These are phyloP conservation scores for Coemansia sp. DNA, from an alignment of 192 early-diverging fungal genomes.

Conservation along the genomic window DNA sequence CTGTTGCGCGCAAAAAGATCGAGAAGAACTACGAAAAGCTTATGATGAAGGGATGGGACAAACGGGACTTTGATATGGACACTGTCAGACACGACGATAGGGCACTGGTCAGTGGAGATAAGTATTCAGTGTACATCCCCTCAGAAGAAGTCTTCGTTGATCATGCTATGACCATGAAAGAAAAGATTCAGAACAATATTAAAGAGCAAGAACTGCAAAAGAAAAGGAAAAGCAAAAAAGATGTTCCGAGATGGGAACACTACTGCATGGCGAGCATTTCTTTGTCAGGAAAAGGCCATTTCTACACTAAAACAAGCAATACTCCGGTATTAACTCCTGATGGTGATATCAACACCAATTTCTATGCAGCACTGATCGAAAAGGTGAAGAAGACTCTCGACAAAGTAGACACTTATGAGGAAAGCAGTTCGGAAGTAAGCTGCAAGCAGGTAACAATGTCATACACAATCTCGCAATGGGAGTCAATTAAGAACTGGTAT, in stretches of 20 bases:
- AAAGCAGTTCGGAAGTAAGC: background rate
- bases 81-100: background rate
- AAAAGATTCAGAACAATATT: no score
- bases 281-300: no score
- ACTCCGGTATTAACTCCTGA: background rate
- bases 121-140: background rate
- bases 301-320: background rate
- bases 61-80: slow-evolving; percentile 1
- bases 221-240: no score
- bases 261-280: no score
- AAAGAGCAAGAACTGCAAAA: no score
- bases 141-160: no score
- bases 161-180: no score
- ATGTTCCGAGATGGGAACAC: no score
- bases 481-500: background rate
- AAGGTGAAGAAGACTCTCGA: background rate
- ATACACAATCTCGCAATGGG: background rate
- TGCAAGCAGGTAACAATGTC: slow-evolving; percentile 1
- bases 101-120: background rate
- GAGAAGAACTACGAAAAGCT: slow-evolving; percentile 1
- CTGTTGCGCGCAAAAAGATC: background rate
- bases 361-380: background rate
- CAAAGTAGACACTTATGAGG: no score
- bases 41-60: background rate
- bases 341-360: background rate